These are phyloP conservation scores for Trichoderma parareesei DNA, from an alignment of 495 filamentous ascomycete genomes.

Conservation along the genomic window DNA sequence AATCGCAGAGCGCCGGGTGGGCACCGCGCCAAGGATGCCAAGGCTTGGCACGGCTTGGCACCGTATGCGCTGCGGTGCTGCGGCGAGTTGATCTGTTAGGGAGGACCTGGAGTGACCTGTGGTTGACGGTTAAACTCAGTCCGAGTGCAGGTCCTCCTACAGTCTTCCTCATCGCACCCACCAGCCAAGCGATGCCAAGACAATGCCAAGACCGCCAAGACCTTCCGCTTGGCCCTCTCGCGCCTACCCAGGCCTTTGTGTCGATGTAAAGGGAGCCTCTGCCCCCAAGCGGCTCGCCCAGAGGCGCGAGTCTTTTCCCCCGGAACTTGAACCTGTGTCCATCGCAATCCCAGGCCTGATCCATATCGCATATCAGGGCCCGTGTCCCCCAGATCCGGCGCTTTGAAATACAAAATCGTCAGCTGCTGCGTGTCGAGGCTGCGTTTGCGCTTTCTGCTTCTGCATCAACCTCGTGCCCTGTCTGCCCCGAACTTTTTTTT, in stretches of 20 bases:
- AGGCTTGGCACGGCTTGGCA: slow-evolving; percentile 10
- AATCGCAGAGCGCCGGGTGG: slow-evolving; percentile 3
- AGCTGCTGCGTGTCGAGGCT: not conserved
- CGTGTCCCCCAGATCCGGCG: not conserved
- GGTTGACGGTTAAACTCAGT: not conserved
- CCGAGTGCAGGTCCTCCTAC: not conserved
- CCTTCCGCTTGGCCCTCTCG: slow-evolving; percentile 9
- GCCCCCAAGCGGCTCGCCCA: slow-evolving; percentile 1
- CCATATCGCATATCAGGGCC: not conserved
- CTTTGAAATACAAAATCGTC: not conserved
- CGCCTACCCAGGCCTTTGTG: slow-evolving; percentile 10
- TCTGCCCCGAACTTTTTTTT: not conserved
- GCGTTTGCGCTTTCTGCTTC: not conserved
- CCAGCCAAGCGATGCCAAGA: slow-evolving; percentile 4
- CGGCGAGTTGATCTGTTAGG: not conserved
- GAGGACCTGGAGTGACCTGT: not conserved
- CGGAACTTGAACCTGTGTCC: too few relatives aligned
- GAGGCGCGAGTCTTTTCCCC: slow-evolving; percentile 8
- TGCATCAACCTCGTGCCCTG: not conserved
- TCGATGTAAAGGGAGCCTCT: slow-evolving; percentile 10
- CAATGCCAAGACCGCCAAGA: slow-evolving; percentile 14
- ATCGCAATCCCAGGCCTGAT: not conserved
- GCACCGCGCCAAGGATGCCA: slow-evolving; percentile 12
- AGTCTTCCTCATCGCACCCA: not conserved
- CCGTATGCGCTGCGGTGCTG: slow-evolving; percentile 1